Percentiles rank a stretch among this genome's conserved stretches.
Conservation (phyloP, 1,284 basidiomycete genomes). For the Fomitopsis betulina region DNA sequence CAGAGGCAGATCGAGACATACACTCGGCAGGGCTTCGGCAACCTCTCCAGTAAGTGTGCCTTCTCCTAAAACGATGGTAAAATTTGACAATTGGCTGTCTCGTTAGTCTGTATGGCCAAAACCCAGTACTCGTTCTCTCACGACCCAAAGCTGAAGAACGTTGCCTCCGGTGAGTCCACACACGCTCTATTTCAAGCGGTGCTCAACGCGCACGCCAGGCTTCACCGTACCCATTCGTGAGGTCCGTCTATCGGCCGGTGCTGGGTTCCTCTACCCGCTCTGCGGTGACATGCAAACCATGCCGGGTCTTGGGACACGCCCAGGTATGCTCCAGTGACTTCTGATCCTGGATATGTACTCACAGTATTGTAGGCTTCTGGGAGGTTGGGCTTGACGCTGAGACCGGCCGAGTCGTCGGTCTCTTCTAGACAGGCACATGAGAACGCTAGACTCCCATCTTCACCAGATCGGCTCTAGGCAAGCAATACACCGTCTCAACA, state of each 20-base stretch:
- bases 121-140: constrained; percentile 97
- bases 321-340: constrained; percentile 45
- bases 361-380: constrained; percentile 63
- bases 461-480: constrained; percentile 27
- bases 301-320: constrained; percentile 94
- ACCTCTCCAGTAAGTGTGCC: constrained; percentile 67
- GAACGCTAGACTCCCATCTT: constrained; percentile 20
- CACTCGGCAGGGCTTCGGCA: constrained; percentile 83
- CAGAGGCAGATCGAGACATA: constrained; percentile 88
- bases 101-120: constrained; percentile 93
- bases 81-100: constrained; percentile 7
- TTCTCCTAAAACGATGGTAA: background rate
- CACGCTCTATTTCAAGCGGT: background rate
- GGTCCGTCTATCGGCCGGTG: constrained; percentile 88
- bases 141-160: constrained; percentile 88
- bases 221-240: constrained; percentile 93
- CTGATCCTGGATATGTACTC: background rate
- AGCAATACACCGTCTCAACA: constrained; percentile 25
- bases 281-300: constrained; percentile 96
- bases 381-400: constrained; percentile 79
- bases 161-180: constrained; percentile 53
- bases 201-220: constrained; percentile 34
- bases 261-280: constrained; percentile 94
- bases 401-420: constrained; percentile 66
- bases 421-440: constrained; percentile 49